Base-by-base conservation (phyloP, 1,284 basidiomycete genomes). In the Marasmius fiardii region DNA sequence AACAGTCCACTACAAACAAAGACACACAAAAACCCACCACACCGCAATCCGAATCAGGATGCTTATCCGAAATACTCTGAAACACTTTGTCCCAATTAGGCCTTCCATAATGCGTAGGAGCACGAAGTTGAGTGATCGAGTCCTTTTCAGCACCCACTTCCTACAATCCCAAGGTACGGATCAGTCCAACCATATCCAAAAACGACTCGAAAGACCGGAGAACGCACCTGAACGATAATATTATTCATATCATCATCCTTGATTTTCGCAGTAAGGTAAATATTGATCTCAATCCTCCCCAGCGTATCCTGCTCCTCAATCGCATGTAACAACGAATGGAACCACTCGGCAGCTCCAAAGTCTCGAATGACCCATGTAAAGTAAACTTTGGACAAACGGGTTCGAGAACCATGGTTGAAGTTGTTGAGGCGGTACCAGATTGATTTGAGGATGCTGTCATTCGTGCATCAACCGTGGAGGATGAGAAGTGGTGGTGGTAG, bases 391-490 rank as follows among this genome's bases (percentile, higher is more conserved):
- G 33, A 44, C 1, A 44, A 20, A 8, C 90, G 81, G 1, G 90
- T 92, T 2, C 84, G 81, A 70, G 85, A 87, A 21, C 51, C 57
- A 63, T 77, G 72, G 68, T 86, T 82, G 66, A 90, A 77, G 72
- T 87, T 88, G 74, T 93, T 94, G 85, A 93, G 88, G 51, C 91
- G 85, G 75, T 95, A 95, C 93, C 93, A 95, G 66, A 96, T n/a
- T n/a, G n/a, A n/a, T n/a, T n/a, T n/a, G n/a, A n/a, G n/a, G n/a
- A n/a, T n/a, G n/a, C n/a, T n/a, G 92, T 16, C 87, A 86, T 73
- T 95, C 95, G 57, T 94, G 74, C 64, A 95, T 93, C n/a, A n/a
- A n/a, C n/a, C n/a, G n/a, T n/a, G n/a, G n/a, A n/a, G n/a, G n/a
- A n/a, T n/a, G n/a, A n/a, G n/a, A n/a, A n/a, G n/a, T n/a, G n/a